These are phyloP conservation scores for Asterochloris sp. DNA, from an alignment of 139 green algal species.

Conservation along the genomic window DNA sequence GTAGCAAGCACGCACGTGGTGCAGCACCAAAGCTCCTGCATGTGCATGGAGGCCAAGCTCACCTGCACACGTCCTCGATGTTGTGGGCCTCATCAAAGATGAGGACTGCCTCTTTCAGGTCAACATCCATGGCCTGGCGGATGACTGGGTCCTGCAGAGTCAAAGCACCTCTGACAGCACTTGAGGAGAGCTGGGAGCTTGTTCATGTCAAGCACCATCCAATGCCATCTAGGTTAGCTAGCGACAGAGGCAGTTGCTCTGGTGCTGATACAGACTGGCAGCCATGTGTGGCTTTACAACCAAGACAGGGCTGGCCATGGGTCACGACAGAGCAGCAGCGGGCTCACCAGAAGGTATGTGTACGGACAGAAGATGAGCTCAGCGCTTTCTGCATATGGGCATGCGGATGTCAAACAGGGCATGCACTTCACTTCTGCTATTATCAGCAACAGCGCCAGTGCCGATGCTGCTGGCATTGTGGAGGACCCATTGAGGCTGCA, in stretches of 20 bases:
- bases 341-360: slow-evolving; percentile 62
- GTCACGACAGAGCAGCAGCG: too few species aligned
- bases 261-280: too few species aligned
- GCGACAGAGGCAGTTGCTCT: too few species aligned
- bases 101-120: slow-evolving; percentile 66
- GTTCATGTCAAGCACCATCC: too few species aligned
- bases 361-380: slow-evolving; percentile 96
- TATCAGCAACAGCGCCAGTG: too few species aligned
- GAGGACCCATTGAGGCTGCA: not conserved
- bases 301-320: too few species aligned
- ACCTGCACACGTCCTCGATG: slow-evolving; percentile 84
- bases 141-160: slow-evolving; percentile 62
- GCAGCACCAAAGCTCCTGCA: not conserved
- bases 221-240: slow-evolving; percentile 18
- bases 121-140: slow-evolving; percentile 65
- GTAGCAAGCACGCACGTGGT: not conserved
- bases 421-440: too few species aligned
- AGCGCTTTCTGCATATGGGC: slow-evolving; percentile 38
- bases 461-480: too few species aligned
- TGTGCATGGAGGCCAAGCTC: not conserved
- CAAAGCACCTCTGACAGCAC: too few species aligned
- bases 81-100: slow-evolving; percentile 99
- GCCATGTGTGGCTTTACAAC: too few species aligned
- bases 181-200: too few species aligned
- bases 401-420: not conserved